Percentiles rank a stretch among this genome's conserved stretches.
These are phyloP conservation scores for Arabidopsis lyrata DNA, from an alignment of 441 rosid species.

Conservation along the genomic window DNA sequence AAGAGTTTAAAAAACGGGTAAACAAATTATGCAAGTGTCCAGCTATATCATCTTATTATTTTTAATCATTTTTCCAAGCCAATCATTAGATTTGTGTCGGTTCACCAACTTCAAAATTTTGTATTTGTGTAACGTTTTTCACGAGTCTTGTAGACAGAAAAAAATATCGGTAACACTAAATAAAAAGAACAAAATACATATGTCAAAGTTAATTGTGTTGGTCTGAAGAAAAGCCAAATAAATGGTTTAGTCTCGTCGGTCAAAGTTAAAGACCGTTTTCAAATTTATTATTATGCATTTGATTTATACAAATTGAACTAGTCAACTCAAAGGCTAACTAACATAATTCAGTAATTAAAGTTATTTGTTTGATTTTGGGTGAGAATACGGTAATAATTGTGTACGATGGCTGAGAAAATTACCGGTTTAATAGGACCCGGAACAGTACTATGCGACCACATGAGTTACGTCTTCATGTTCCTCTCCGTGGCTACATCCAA, in stretches of 20 bases:
- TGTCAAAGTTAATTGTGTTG: not conserved
- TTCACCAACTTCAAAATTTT: slow-evolving; percentile 12
- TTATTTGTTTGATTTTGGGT: not conserved
- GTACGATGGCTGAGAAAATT: slow-evolving; percentile 1
- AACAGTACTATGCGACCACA: slow-evolving; percentile 77
- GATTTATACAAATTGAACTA: not conserved
- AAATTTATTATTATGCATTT: not conserved
- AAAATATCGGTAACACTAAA: not conserved
- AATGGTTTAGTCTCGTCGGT: not conserved
- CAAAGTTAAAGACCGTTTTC: not conserved
- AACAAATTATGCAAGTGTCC: slow-evolving; percentile 3
- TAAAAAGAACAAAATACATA: not conserved
- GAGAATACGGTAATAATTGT: not conserved
- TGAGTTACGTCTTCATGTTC: slow-evolving; percentile 80
- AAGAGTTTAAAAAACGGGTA: not conserved
- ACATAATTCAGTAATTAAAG: not conserved
- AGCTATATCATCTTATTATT: not conserved
- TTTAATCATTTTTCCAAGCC: slow-evolving; percentile 3
- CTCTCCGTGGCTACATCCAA: slow-evolving; percentile 90
- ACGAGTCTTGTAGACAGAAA: not conserved
- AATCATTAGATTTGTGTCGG: slow-evolving; percentile 20
- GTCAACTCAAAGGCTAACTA: not conserved
- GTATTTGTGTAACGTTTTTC: not conserved
- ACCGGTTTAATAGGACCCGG: slow-evolving; percentile 74
- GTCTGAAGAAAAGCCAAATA: not conserved